phyloP scores from a whole-genome alignment of 2,329 filamentous ascomycete species.

The Ophioceras dolichostomum region DNA sequence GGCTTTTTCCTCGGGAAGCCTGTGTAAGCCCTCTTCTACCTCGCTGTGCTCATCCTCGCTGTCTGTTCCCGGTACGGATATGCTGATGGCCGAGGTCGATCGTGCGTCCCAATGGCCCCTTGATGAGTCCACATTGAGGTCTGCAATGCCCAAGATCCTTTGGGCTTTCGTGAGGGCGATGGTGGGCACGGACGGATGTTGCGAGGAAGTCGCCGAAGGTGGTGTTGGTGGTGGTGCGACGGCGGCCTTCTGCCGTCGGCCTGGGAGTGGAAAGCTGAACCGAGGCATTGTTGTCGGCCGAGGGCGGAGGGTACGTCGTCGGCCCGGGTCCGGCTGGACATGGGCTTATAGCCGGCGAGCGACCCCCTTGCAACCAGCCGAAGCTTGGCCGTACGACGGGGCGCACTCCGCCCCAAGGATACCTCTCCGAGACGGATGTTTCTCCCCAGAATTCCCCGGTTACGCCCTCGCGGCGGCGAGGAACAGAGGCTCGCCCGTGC shows the following conservation, averaged over 20 bases:
- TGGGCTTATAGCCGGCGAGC: too few species aligned
- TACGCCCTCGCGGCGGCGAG: too few species aligned
- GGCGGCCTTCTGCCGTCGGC: slow-evolving; percentile 29
- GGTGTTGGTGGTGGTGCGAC: slow-evolving; percentile 14
- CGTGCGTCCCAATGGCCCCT: slow-evolving; percentile 25
- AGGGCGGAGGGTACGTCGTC: too few species aligned
- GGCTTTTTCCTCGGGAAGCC: slow-evolving; percentile 13
- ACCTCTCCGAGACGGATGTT: too few species aligned
- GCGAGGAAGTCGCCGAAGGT: neutral
- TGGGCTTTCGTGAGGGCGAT: slow-evolving; percentile 33
- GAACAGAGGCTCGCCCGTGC: too few species aligned
- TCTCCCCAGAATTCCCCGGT: too few species aligned
- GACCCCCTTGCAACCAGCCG: too few species aligned
- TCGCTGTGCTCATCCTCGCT: slow-evolving; percentile 22
- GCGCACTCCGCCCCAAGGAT: too few species aligned
- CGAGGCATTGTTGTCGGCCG: slow-evolving; percentile 24
- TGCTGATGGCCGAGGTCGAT: slow-evolving; percentile 31
- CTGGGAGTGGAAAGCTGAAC: slow-evolving; percentile 35
- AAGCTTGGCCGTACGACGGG: too few species aligned
- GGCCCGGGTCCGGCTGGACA: too few species aligned
- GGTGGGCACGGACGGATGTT: neutral
- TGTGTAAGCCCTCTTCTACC: slow-evolving; percentile 12
- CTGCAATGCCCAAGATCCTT: slow-evolving; percentile 33
- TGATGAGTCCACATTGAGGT: slow-evolving; percentile 27
- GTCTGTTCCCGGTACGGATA: slow-evolving; percentile 26